Conservation (phyloP, 208 protist genomes). For the Leishmania major region DNA sequence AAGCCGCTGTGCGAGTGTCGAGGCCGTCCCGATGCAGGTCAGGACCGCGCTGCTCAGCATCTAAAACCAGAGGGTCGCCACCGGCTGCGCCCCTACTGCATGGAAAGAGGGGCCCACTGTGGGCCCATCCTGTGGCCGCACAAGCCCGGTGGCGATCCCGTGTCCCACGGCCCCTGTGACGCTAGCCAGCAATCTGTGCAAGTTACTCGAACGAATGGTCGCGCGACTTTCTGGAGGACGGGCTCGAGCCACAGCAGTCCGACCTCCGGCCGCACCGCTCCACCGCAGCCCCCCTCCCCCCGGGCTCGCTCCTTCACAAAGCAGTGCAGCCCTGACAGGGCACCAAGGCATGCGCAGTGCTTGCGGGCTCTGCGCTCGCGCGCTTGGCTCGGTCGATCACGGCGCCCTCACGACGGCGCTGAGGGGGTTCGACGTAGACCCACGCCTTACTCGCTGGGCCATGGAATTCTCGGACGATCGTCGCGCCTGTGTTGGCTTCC, state of each 20-base stretch:
- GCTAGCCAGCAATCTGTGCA: too few species aligned
- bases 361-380: background rate
- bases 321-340: background rate
- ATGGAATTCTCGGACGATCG: background rate
- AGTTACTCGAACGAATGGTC: too few species aligned
- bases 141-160: too few species aligned
- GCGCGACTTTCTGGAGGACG: too few species aligned
- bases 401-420: background rate
- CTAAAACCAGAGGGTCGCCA: too few species aligned
- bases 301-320: background rate
- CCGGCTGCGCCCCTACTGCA: too few species aligned
- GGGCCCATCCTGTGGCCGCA: too few species aligned
- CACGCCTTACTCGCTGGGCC: background rate
- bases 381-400: background rate
- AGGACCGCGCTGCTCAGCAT: too few species aligned
- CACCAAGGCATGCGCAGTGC: background rate
- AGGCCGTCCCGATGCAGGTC: too few species aligned
- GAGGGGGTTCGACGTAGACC: background rate
- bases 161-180: too few species aligned
- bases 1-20: too few species aligned
- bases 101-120: too few species aligned
- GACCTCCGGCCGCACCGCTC: background rate
- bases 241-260: background rate
- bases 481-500: background rate
- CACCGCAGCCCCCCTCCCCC: background rate